Base-by-base conservation (phyloP, 805 yeast genomes). In the Candida ulmi region DNA sequence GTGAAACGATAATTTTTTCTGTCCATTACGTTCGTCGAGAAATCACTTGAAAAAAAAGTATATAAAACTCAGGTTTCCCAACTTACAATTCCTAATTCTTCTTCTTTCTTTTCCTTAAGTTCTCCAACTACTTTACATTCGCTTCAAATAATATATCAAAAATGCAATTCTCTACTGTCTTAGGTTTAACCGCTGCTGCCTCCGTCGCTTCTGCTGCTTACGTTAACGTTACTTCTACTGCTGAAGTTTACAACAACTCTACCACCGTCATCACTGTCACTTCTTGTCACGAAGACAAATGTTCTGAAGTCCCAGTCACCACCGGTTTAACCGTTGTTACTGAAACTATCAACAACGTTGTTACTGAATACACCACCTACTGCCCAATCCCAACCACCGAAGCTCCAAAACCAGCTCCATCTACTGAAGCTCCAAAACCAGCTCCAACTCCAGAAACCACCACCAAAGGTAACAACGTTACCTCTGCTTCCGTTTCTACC, bases 121-220 rank as follows among this genome's bases (percentile, higher is more conserved):
- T 37, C 50, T 35, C 46, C 63, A 42, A 48, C 61, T 50, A 24
- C 41, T 44, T 30, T 47, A 53, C 61, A 43, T 38, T 54, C 58
- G 55, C 60, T 51, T 51, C 45, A 38, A 38, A 8, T 43, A 39
- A 7, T 21, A 6, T 33, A 19, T 45, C 29, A 36, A 51, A 43
- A 57, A 61, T 63, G 64, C 61, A 60, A 61, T 58, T 61, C 67
- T 53, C 53, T 51, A 41, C 46, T 52, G 51, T 50, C 40, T 42
- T 57, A 52, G 44, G 46, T 39, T 52, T 48, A 35, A 48, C 58
- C 42, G 58, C 56, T 38, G 47, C 47, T 33, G 54, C 55, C 40
- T 43, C 60, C 42, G 54, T 48, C 27, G 54, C 58, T 33, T 34
- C 57, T 38, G 57, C 62, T 40, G 51, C 44, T 39, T 46, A 45